Conservation (phyloP, 2,329 filamentous ascomycete species). For the Diplodia scrobiculata region DNA sequence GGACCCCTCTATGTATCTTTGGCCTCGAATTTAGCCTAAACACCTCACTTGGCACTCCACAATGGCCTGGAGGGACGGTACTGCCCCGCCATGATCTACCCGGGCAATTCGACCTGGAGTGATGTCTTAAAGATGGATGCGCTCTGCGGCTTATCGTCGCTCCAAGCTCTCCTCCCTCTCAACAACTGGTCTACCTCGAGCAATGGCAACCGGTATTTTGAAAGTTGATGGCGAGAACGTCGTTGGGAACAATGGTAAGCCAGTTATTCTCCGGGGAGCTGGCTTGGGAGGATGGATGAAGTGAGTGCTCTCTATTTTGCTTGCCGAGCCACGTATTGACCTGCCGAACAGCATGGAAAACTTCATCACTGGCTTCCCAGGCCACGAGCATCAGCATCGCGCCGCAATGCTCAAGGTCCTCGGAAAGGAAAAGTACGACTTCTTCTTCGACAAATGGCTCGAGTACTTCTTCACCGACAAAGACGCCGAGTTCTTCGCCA, state of each 20-base stretch:
- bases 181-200: not conserved
- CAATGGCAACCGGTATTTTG: constrained; percentile 36
- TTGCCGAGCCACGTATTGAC: not conserved
- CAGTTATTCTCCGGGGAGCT: constrained; percentile 54
- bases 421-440: constrained; percentile 59
- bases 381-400: constrained; percentile 60
- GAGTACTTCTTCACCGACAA: constrained; percentile 62
- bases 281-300: constrained; percentile 53
- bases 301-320: constrained; percentile 31
- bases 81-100: constrained; percentile 5
- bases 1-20: not conserved
- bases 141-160: not conserved
- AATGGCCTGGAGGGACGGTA: not conserved
- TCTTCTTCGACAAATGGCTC: constrained; percentile 59
- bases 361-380: constrained; percentile 65
- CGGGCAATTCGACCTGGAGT: not conserved
- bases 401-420: constrained; percentile 57
- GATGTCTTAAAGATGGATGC: not conserved
- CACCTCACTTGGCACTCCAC: constrained; percentile 11
- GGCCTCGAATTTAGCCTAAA: constrained; percentile 22
- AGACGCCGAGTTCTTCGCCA: constrained; percentile 62
- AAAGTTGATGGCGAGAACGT: constrained; percentile 50
- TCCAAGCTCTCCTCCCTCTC: not conserved
- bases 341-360: constrained; percentile 57
- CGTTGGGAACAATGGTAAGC: constrained; percentile 50